phyloP scores from a whole-genome alignment of 2,329 filamentous ascomycete genomes.

The Colletotrichum lupini region DNA sequence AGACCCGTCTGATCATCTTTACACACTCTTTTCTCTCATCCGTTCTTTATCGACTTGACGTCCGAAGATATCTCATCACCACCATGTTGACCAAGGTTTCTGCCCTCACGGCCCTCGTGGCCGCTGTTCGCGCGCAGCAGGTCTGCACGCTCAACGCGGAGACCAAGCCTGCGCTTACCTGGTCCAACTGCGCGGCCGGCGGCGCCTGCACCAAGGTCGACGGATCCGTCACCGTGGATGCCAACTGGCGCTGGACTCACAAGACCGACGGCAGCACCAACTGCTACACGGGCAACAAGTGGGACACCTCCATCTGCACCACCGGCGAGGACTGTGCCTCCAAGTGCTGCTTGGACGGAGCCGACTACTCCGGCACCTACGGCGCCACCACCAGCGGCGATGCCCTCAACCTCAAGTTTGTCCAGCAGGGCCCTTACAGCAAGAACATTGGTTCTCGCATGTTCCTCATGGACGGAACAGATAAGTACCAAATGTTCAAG shows the following conservation, averaged over 20 bases:
- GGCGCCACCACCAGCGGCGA: conserved; percentile 64
- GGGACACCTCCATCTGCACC: conserved; percentile 55
- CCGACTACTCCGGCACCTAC: conserved; percentile 63
- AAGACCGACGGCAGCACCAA: conserved; percentile 57
- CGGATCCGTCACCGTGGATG: conserved; percentile 65
- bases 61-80: not conserved
- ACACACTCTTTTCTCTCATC: not conserved
- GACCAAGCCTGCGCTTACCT: conserved; percentile 63
- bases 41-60: conserved; percentile 9
- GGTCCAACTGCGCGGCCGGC: conserved; percentile 62
- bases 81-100: conserved; percentile 42
- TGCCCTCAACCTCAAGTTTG: conserved; percentile 66
- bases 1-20: conserved; percentile 20
- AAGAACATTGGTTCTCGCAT: conserved; percentile 66
- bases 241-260: conserved; percentile 73
- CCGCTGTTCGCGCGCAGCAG: conserved; percentile 56
- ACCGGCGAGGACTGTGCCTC: conserved; percentile 56
- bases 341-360: conserved; percentile 65
- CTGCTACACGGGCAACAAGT: conserved; percentile 66
- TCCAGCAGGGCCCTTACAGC: conserved; percentile 61
- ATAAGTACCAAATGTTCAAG: conserved; percentile 73
- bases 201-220: conserved; percentile 61
- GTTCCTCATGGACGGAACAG: conserved; percentile 72
- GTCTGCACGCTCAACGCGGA: conserved; percentile 61
- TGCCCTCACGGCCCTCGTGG: conserved; percentile 50